A percentile compares a stretch with the other conserved stretches of the same genome.
Conservation (phyloP, 192 early-diverging fungal genomes). For the Coemansia sp. region DNA sequence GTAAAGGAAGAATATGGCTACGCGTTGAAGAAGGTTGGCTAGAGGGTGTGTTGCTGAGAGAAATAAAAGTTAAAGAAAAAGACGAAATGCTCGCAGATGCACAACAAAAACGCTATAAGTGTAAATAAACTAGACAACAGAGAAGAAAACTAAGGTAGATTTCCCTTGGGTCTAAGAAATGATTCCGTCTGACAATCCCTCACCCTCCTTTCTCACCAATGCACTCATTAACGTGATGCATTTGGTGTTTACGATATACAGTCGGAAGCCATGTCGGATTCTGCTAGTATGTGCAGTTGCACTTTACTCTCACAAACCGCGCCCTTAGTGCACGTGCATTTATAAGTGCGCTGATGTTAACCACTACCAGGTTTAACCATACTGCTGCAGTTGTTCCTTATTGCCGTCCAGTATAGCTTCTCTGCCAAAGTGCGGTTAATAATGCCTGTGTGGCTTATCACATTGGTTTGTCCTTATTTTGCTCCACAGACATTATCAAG, state of each 20-base stretch:
- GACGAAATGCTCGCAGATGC: slow-evolving; percentile 15
- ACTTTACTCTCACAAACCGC: neutral
- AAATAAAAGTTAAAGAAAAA: neutral
- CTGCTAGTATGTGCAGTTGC: no score
- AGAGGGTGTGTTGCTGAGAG: neutral
- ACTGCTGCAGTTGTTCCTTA: neutral
- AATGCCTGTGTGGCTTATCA: neutral
- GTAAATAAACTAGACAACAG: neutral
- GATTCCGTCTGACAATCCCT: neutral
- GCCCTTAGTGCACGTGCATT: neutral
- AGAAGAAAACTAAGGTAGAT: neutral
- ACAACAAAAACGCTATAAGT: slow-evolving; percentile 8
- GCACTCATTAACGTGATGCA: no score
- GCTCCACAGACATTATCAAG: neutral
- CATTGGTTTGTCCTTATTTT: neutral
- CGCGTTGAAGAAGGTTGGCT: neutral
- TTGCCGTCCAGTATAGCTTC: neutral
- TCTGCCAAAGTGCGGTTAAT: neutral
- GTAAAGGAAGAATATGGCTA: neutral
- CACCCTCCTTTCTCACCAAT: neutral
- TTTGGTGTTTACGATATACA: neutral
- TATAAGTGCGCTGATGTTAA: neutral
- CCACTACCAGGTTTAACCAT: no score
- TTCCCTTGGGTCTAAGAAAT: neutral
- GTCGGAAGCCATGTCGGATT: neutral